A percentile compares a stretch with the other conserved stretches of the same genome.
Evolutionary conservation across 306 rosid species (phyloP).

Genomic region (Delonix regia): DNA sequence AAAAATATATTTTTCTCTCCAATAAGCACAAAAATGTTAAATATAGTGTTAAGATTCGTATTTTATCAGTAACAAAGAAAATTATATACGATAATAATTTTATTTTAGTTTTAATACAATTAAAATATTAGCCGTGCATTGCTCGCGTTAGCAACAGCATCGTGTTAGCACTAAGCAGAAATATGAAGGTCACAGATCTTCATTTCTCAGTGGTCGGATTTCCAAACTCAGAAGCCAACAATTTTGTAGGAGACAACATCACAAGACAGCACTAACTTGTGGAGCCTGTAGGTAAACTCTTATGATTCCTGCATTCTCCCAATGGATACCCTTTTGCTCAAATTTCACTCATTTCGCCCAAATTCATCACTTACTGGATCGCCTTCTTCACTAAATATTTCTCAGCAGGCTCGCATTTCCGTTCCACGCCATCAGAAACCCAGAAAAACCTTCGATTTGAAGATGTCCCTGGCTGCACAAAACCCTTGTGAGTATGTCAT

Average conservation of each 20-base stretch:
- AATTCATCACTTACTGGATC: constrained; percentile 24
- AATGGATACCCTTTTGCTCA: constrained; percentile 38
- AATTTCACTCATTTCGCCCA: constrained; percentile 24
- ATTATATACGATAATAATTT: too few relatives aligned
- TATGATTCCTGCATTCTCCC: not conserved
- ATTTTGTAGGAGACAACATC: not conserved
- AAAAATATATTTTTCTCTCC: too few relatives aligned
- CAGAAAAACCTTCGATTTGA: constrained; percentile 22
- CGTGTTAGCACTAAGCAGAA: not conserved
- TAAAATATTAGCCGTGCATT: not conserved
- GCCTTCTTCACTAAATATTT: constrained; percentile 1
- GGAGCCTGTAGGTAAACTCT: not conserved
- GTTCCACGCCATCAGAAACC: constrained; percentile 8
- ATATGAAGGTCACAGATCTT: not conserved
- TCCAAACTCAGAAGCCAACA: not conserved
- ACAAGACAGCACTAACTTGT: not conserved
- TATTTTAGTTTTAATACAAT: too few relatives aligned
- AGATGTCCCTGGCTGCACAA: constrained; percentile 36
- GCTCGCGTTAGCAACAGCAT: not conserved
- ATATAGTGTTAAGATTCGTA: too few relatives aligned
- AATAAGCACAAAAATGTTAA: too few relatives aligned
- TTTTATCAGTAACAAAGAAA: too few relatives aligned
- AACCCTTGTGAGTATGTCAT: constrained; percentile 40
- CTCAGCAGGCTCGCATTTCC: constrained; percentile 42
- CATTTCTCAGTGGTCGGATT: not conserved